Base-by-base conservation (phyloP, 495 filamentous ascomycete species). In the Penicillium silybi region DNA sequence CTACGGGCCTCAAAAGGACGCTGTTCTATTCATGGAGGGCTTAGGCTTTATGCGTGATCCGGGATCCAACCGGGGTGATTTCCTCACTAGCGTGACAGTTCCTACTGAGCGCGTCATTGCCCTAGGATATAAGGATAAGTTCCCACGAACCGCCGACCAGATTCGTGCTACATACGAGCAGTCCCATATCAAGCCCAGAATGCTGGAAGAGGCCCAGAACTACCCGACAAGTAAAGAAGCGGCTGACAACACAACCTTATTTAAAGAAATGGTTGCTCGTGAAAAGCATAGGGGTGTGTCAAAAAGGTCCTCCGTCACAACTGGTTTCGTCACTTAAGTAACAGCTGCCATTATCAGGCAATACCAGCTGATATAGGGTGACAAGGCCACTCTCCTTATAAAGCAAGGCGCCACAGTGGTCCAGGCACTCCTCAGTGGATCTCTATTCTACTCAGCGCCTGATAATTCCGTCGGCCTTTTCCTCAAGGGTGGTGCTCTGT, bases 61-160 rank as follows among this genome's bases (percentile, higher is more conserved):
- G 81, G 73, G 88, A 39, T 55, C 56, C 7, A 62, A 62, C 23
- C 25, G 53, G n/a, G 54, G 49, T 4, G 85, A 88, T 53, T 76
- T 87, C 67, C 65, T 92, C 13, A 90, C 86, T 3, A 80, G 84
- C 25, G 68, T 89, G 22, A 90, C 87, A 5, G 85, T 87, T 59
- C 81, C 85, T 0, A 73, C 72, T 1, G 86, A 89, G 54, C 70
- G 88, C n/a, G 67, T 66, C 16, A 76, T 84, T 32, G 75, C 75
- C 0, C 67, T 73, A 10, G 88, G 86, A 0, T 70, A 53, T 45
- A 72, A 77, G 42, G 44, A 62, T 19, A 62, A 50, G n/a, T 78
- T 79, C 49, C 75, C 77, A n/a, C n/a, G n/a, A n/a, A n/a, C n/a
- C n/a, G n/a, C n/a, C n/a, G n/a, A n/a, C n/a, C n/a, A n/a, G n/a